Evolutionary conservation across 2,329 filamentous ascomycete species (phyloP).

Genomic region (Talaromyces piceae): DNA sequence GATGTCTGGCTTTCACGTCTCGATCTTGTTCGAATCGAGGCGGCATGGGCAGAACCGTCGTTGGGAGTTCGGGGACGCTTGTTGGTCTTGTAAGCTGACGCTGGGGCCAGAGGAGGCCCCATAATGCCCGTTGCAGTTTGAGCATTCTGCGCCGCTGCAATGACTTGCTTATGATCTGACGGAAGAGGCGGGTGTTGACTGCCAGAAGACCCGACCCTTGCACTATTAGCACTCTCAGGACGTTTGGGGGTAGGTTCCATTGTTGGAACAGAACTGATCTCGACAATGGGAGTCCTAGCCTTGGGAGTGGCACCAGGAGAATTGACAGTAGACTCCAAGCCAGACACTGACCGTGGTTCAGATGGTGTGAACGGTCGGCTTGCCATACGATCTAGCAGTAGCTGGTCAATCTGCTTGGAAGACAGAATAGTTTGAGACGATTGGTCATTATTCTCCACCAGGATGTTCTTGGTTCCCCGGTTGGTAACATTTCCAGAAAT

Average conservation of each 20-base stretch:
- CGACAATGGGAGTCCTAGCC: conserved; percentile 23
- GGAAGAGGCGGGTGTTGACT: conserved; percentile 65
- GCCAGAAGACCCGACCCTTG: conserved; percentile 38
- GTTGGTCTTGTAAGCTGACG: conserved; percentile 60
- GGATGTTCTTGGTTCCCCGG: conserved; percentile 21
- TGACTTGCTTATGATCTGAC: conserved; percentile 71
- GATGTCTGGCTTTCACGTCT: conserved; percentile 40
- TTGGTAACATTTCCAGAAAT: conserved; percentile 51
- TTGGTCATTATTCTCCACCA: conserved; percentile 54
- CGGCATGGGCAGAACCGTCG: conserved; percentile 2
- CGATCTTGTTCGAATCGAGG: conserved; percentile 11
- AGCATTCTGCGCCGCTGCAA: conserved; percentile 61
- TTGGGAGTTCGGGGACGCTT: conserved; percentile 31
- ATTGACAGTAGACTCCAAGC: conserved; percentile 13
- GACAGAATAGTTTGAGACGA: conserved; percentile 78
- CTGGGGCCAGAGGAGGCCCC: conserved; percentile 78
- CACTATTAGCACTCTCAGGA: conserved; percentile 67
- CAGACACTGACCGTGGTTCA: conserved; percentile 24
- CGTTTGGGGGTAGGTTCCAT: conserved; percentile 41
- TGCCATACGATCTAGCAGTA: conserved; percentile 53
- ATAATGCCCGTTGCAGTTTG: conserved; percentile 47
- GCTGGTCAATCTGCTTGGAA: conserved; percentile 69
- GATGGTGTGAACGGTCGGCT: conserved; percentile 26
- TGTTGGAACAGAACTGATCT: conserved; percentile 25
- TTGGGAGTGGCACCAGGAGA: conserved; percentile 33